Evolutionary conservation across 139 green algal genomes (phyloP), one percentile per base, ranked within the genome.

Genomic region (Picochlorum sp.): DNA sequence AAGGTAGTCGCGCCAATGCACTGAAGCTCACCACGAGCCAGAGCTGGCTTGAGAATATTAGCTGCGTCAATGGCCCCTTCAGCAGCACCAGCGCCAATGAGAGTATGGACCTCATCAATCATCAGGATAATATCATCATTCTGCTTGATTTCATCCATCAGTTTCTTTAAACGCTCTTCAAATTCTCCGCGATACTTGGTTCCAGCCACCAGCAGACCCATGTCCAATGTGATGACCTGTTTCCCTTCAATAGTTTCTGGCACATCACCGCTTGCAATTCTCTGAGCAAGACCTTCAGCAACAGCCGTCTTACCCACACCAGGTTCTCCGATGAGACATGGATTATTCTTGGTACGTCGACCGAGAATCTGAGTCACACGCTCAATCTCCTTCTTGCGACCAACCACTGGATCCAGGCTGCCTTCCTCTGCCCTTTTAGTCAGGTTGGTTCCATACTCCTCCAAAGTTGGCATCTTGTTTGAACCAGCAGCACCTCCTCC

Each of bases 81-180:
- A 3, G 90, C 93, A 18, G 93, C 93, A 63, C 93, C 93, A 22
- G 93, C 93, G 29, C 93, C 93, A 32, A 99, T 97, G 45, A 99
- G 78, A 3, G 93, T 99, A 86, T 99, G 93, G 24, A 98, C 73
- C 76, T 81, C 76, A 35, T 83, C 73, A 61, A 83, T 81, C 76
- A 83, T 81, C 49, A 98, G 89, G 61, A 98, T 98, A 69, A 99
- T 98, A 55, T 98, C 84, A 36, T 95, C 86, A 64, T 93, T 94
- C 80, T 96, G 80, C 86, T 97, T 98, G 79, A 99, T 97, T 84
- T 99, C 93, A 36, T 98, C 88, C 93, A 99, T 98, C 35, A 99
- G 82, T 87, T 98, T 98, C 88, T 98, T 98, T 31, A 99, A 77
- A 16, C 93, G 84, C 85, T 99, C 93, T 83, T 99, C 93, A 80